These are phyloP conservation scores for Bruguiera sexangula DNA, from an alignment of 345 rosid genomes.

Conservation along the genomic window DNA sequence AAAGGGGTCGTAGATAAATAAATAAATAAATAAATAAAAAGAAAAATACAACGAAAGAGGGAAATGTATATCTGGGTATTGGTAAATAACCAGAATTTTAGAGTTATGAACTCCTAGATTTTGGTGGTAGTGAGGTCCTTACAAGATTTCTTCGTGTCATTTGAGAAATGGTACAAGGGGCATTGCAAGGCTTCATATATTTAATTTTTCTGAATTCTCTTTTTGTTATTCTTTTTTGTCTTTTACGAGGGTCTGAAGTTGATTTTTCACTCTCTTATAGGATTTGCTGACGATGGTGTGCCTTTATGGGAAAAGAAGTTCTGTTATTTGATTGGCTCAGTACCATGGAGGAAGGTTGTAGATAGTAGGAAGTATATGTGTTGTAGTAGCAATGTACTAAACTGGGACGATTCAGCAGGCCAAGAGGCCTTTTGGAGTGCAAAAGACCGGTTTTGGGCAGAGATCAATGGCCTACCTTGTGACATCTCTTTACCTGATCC, in stretches of 20 bases:
- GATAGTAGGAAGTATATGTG: constrained; percentile 42
- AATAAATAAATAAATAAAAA: too few relatives aligned
- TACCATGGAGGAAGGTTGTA: constrained; percentile 68
- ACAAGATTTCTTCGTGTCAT: too few relatives aligned
- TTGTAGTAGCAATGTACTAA: constrained; percentile 43
- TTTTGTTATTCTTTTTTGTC: neutral
- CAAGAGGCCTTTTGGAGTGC: constrained; percentile 73
- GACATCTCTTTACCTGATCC: constrained; percentile 63
- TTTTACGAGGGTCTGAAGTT: neutral
- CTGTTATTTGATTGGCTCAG: constrained; percentile 58
- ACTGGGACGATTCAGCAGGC: constrained; percentile 80
- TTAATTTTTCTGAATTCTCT: too few relatives aligned
- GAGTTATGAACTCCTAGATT: neutral
- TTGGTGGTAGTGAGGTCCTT: too few relatives aligned
- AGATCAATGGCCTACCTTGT: constrained; percentile 46
- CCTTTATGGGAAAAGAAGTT: constrained; percentile 77
- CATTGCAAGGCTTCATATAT: neutral
- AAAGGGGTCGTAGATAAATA: too few relatives aligned
- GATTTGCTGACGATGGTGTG: constrained; percentile 45
- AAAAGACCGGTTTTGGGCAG: constrained; percentile 68
- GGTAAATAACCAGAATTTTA: too few relatives aligned
- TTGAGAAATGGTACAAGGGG: neutral
- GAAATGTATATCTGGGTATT: neutral
- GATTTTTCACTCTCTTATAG: constrained; percentile 8
- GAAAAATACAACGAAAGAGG: too few relatives aligned